Conservation (phyloP, 257 asterid genomes). For the Solanum lycopersicoides region DNA sequence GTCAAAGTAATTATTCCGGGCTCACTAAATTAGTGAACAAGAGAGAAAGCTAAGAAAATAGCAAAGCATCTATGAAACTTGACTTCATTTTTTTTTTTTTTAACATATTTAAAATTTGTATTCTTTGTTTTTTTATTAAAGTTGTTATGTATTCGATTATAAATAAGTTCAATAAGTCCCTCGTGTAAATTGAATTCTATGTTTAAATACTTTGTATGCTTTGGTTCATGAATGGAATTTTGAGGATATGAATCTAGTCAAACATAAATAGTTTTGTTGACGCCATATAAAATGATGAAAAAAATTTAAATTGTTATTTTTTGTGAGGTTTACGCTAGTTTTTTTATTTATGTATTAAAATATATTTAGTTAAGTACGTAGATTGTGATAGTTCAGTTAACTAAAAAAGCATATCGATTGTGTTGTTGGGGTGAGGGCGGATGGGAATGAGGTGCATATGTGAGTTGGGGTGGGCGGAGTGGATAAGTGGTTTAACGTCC, state of each 20-base stretch:
- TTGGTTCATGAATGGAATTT: not conserved
- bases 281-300: not conserved
- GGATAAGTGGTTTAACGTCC: too few species aligned
- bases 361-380: too few species aligned
- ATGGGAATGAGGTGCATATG: too few species aligned
- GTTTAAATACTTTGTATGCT: not conserved
- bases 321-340: not conserved
- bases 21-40: not conserved
- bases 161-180: not conserved
- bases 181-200: not conserved
- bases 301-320: not conserved
- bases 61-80: not conserved
- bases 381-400: not conserved
- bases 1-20: not conserved
- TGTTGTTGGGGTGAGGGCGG: too few species aligned
- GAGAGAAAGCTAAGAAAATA: not conserved
- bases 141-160: not conserved
- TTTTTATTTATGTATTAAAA: too few species aligned
- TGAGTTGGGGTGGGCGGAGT: too few species aligned
- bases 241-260: not conserved
- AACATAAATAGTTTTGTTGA: not conserved
- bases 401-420: too few species aligned
- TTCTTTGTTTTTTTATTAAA: not conserved
- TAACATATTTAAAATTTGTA: not conserved
- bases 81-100: not conserved